Base-by-base conservation (phyloP, 1,284 basidiomycete genomes). In the Pyrrhoderma noxium region DNA sequence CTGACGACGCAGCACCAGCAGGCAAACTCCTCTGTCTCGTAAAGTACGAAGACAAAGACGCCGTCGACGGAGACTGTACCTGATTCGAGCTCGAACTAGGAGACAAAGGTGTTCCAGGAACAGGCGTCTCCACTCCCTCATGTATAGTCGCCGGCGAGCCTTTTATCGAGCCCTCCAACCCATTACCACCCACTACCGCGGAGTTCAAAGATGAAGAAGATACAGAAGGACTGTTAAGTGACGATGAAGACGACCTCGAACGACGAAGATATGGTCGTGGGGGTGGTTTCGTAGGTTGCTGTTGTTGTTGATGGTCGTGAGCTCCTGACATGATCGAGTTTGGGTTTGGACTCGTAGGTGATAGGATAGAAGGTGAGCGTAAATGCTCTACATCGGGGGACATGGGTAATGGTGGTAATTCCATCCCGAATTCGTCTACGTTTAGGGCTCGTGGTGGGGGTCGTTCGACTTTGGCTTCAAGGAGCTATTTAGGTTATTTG, bases 391-490 rank as follows among this genome's bases (percentile, higher is more conserved):
- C 27, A 31, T 31, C 27, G 27, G 27, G 27, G 1, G 60, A 64
- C 21, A 51, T 42, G 16, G 54, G 51, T 21, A 50, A 58, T 18
- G 55, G 60, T 37, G 51, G 53, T 11, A 36, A 60, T 11, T 75
- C 73, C 53, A 70, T 57, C 25, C 67, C 76, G 58, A 75, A 82
- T 36, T 80, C 80, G 16, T 60, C 57, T 2, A 56, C 80, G 18
- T 76, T 61, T 40, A 79, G 62, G 1, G 70, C 62, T 1, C 82
- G 75, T 2, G 81, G 82, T 21, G 82, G 76, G 3, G 78, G 78
- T 11, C 77, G 72, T 61, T 79, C 77, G 3, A 80, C 77, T 70
- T 79, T 76, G 2, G 77, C 79, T 61, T 82, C 81, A 13, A 82
- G 66, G 9, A 77, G 67, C 76, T 77, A n/a, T 7, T 5, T 39